Evolutionary conservation across 805 yeast genomes (phyloP).

Genomic region (Barnettozyma californica): DNA sequence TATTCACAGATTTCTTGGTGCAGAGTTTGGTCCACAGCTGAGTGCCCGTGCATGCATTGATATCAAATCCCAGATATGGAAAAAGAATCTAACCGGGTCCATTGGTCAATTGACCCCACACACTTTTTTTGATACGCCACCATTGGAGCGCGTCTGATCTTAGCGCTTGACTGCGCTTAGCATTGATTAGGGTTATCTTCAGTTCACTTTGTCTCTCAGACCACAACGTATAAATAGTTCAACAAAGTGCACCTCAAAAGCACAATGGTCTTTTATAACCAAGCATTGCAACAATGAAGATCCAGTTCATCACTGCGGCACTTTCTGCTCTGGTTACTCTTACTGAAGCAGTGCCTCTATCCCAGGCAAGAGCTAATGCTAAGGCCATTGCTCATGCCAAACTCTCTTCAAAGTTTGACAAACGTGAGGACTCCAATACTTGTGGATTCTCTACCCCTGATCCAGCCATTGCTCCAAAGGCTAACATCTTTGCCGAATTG

Average conservation of each 20-base stretch:
- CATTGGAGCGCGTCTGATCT: too few relatives aligned
- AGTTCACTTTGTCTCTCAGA: neutral
- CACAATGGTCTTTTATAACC: too few relatives aligned
- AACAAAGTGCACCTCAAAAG: too few relatives aligned
- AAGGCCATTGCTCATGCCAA: slow-evolving; percentile 1
- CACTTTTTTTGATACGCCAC: neutral
- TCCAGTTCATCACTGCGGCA: neutral
- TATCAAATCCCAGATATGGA: too few relatives aligned
- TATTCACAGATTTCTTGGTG: too few relatives aligned
- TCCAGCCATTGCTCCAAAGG: slow-evolving; percentile 12
- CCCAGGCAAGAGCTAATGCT: neutral
- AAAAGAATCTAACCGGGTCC: neutral
- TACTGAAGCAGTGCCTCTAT: slow-evolving; percentile 1
- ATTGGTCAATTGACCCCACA: neutral
- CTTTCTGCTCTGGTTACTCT: neutral
- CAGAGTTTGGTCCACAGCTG: too few relatives aligned
- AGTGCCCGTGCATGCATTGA: too few relatives aligned
- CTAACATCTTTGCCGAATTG: slow-evolving; percentile 22
- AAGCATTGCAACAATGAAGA: neutral
- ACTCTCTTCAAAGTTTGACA: neutral
- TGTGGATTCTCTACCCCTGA: slow-evolving; percentile 13
- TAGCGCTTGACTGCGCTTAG: neutral
- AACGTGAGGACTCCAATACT: neutral
- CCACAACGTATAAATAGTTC: neutral
- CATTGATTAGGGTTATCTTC: too few relatives aligned